Evolutionary conservation across 441 rosid genomes (phyloP).

Genomic region (Gossypium aridum): DNA sequence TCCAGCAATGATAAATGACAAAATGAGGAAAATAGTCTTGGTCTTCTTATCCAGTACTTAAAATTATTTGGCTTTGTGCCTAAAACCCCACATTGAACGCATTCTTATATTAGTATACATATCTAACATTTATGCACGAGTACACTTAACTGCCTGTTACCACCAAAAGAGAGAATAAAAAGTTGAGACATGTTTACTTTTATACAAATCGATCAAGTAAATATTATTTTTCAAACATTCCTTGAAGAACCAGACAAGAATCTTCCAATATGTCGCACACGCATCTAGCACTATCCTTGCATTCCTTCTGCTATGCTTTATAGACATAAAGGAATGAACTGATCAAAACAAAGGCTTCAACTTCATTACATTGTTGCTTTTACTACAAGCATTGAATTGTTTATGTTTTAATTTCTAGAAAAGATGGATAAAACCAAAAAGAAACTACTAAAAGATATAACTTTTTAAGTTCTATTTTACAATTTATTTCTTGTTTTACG

Average conservation of each 20-base stretch:
- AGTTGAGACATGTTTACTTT: background rate
- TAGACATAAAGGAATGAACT: background rate
- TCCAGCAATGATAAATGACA: background rate
- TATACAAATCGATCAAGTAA: background rate
- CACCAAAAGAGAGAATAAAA: background rate
- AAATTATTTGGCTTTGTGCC: background rate
- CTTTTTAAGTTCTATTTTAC: background rate
- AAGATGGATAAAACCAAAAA: background rate
- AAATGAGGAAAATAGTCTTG: background rate
- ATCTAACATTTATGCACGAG: background rate
- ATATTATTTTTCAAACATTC: background rate
- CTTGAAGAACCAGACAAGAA: background rate
- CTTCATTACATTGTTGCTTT: background rate
- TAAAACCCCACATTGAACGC: background rate
- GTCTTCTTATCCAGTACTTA: background rate
- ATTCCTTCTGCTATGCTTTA: background rate
- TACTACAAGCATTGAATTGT: background rate
- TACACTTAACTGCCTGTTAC: background rate
- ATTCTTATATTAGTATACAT: background rate
- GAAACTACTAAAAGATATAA: background rate
- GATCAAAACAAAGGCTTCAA: background rate
- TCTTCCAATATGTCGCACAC: background rate
- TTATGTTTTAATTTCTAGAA: too few species aligned
- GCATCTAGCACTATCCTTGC: background rate
- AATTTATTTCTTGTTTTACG: background rate